These are phyloP conservation scores for Calonectria pseudoreteaudii DNA, from an alignment of 2,329 filamentous ascomycete species.

Conservation along the genomic window DNA sequence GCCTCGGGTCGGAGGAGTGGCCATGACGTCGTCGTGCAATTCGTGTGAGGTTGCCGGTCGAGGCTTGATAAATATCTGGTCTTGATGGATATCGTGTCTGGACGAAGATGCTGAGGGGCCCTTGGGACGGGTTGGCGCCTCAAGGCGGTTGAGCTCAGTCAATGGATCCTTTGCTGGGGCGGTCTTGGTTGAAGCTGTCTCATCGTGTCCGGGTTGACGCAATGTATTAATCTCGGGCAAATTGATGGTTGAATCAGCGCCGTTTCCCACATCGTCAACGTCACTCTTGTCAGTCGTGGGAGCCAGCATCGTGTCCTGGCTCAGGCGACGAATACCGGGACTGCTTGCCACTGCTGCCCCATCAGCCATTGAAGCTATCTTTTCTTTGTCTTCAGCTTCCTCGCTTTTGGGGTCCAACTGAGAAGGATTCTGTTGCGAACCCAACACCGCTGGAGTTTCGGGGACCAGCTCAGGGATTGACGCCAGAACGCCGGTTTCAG, in stretches of 20 bases:
- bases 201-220: conserved; percentile 29
- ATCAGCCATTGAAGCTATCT: neutral
- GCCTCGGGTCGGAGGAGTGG: neutral
- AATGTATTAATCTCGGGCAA: conserved; percentile 24
- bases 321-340: conserved; percentile 24
- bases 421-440: conserved; percentile 10
- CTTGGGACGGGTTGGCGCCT: conserved; percentile 11
- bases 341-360: conserved; percentile 11
- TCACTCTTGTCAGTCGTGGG: neutral
- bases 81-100: conserved; percentile 31
- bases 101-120: conserved; percentile 7
- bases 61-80: conserved; percentile 16
- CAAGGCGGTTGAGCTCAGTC: conserved; percentile 24
- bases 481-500: conserved; percentile 18
- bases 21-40: conserved; percentile 27
- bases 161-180: conserved; percentile 14
- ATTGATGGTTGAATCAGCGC: conserved; percentile 24
- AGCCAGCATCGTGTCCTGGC: conserved; percentile 21
- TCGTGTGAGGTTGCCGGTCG: conserved; percentile 22
- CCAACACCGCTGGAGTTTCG: conserved; percentile 14
- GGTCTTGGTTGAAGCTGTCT: neutral
- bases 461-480: conserved; percentile 33
- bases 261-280: conserved; percentile 28
- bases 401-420: conserved; percentile 16
- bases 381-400: conserved; percentile 17